These are phyloP conservation scores for Cladophialophora exuberans DNA, from an alignment of 2,329 filamentous ascomycete genomes.

Conservation along the genomic window DNA sequence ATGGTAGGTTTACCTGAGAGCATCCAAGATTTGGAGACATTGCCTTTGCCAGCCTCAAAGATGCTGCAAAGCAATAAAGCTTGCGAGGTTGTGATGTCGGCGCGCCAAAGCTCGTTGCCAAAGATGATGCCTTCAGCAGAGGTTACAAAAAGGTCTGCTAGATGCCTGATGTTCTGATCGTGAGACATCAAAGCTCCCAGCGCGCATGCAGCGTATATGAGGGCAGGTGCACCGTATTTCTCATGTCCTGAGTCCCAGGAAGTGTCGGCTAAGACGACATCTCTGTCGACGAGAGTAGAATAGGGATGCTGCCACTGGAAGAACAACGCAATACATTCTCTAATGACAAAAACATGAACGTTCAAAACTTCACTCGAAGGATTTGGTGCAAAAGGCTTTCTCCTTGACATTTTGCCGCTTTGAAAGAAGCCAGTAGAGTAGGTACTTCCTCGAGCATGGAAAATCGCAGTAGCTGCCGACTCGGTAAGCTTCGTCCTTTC, in stretches of 20 bases:
- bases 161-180: slow-evolving; percentile 9
- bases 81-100: neutral
- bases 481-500: neutral
- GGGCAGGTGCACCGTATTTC: neutral
- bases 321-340: slow-evolving; percentile 14
- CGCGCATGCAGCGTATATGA: slow-evolving; percentile 12
- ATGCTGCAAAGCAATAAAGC: slow-evolving; percentile 7
- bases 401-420: neutral
- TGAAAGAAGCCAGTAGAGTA: slow-evolving; percentile 11
- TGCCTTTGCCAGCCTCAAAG: slow-evolving; percentile 8
- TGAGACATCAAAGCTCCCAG: slow-evolving; percentile 15
- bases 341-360: slow-evolving; percentile 1
- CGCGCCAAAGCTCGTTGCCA: neutral
- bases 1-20: slow-evolving; percentile 7
- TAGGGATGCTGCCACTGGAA: slow-evolving; percentile 14
- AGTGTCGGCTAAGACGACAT: neutral
- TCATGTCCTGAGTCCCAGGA: neutral
- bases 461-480: neutral
- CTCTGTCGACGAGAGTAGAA: slow-evolving; percentile 5
- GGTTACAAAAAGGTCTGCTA: slow-evolving; percentile 3
- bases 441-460: slow-evolving; percentile 12
- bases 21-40: slow-evolving; percentile 15
- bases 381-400: neutral
- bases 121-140: neutral
- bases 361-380: neutral